Conservation (phyloP, 805 yeast species). For the Candida corydali region DNA sequence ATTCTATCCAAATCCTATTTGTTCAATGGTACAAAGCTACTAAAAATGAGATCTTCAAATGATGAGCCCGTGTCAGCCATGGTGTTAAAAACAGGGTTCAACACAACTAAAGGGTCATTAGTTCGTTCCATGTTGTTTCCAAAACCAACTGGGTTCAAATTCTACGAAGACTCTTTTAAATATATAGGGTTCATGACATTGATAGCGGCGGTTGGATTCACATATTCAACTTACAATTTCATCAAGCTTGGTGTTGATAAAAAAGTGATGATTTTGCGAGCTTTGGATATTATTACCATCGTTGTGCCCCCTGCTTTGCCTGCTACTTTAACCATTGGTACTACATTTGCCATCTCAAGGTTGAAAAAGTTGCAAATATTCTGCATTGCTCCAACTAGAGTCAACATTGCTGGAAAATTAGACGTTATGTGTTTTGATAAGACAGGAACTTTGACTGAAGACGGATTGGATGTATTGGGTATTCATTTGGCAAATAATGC, state of each 20-base stretch:
- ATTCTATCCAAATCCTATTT: conserved; percentile 70
- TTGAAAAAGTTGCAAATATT: conserved; percentile 62
- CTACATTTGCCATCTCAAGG: conserved; percentile 83
- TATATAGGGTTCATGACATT: conserved; percentile 92
- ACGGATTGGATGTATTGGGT: conserved; percentile 84
- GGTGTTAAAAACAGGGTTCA: conserved; percentile 86
- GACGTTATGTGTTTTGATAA: conserved; percentile 92
- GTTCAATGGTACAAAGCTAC: conserved; percentile 84
- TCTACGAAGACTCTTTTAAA: conserved; percentile 90
- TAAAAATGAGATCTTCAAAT: conserved; percentile 71
- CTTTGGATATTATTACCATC: conserved; percentile 89
- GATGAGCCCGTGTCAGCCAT: conserved; percentile 82
- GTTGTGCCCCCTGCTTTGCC: conserved; percentile 99
- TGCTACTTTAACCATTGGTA: conserved; percentile 94
- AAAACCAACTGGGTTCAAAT: conserved; percentile 87
- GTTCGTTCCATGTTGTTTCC: conserved; percentile 96
- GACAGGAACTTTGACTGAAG: conserved; percentile 96
- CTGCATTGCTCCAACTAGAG: conserved; percentile 92
- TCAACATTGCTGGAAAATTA: conserved; percentile 92
- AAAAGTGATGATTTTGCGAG: conserved; percentile 73
- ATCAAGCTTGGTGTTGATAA: conserved; percentile 69
- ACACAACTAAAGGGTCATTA: conserved; percentile 92
- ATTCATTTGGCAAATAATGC: conserved; percentile 42
- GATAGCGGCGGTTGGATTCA: conserved; percentile 81
- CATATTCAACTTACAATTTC: conserved; percentile 79